phyloP scores from a whole-genome alignment of 2,329 filamentous ascomycete genomes.

The Epichloe amarillans region DNA sequence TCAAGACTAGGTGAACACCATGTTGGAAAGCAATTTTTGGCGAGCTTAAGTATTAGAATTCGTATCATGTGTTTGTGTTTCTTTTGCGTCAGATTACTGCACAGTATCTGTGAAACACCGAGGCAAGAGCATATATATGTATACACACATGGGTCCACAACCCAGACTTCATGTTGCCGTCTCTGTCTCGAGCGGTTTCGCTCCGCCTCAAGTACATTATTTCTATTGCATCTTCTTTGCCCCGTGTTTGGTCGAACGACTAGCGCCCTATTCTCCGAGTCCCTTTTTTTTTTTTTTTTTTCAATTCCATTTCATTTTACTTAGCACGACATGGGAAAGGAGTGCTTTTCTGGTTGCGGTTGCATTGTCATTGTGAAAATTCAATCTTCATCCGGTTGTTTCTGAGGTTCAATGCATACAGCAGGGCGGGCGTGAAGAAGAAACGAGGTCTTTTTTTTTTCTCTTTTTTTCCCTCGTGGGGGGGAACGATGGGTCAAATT shows the following conservation, averaged over 20 bases:
- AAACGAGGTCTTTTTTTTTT: background rate
- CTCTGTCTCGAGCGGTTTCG: background rate
- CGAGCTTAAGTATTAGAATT: background rate
- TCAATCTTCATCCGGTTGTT: background rate
- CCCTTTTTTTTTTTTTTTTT: background rate
- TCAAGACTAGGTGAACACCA: slow-evolving; percentile 14
- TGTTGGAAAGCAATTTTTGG: background rate
- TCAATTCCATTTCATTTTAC: background rate
- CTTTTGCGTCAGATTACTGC: background rate
- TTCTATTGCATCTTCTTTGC: background rate
- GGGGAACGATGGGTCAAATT: background rate
- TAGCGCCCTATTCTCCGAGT: no score
- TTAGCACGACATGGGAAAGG: background rate
- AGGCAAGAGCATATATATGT: background rate
- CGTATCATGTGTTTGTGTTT: background rate
- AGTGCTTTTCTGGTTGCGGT: background rate
- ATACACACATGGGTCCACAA: background rate
- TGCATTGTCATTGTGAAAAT: background rate
- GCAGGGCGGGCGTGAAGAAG: background rate
- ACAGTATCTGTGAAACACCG: slow-evolving; percentile 1
- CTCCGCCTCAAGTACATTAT: background rate
- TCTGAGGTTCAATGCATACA: background rate
- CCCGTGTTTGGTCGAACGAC: background rate
- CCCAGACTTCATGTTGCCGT: background rate
- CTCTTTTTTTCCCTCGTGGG: background rate